Evolutionary conservation across 768 basidiomycete species (phyloP).

Genomic region (Lactarius psammicola): DNA sequence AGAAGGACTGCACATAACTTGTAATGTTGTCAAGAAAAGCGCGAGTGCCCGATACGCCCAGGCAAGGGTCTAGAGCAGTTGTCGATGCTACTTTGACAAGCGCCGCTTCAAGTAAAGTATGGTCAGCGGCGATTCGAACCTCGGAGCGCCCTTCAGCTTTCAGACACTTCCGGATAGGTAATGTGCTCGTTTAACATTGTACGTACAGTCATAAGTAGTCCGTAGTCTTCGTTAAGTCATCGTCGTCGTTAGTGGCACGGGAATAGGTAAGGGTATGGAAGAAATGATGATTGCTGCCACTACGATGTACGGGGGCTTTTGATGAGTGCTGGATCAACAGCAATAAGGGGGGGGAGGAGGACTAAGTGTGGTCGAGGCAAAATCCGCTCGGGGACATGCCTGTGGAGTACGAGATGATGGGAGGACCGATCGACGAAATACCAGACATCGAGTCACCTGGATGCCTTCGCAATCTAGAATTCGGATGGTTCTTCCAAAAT

Average conservation of each 20-base stretch:
- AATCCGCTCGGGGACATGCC: slow-evolving; percentile 28
- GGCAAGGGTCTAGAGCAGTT: background rate
- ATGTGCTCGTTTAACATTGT: slow-evolving; percentile 24
- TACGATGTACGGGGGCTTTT: slow-evolving; percentile 17
- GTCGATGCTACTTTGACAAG: slow-evolving; percentile 9
- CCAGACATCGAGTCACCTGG: slow-evolving; percentile 30
- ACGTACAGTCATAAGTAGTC: slow-evolving; percentile 30
- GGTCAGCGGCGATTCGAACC: slow-evolving; percentile 11
- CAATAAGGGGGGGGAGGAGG: slow-evolving; percentile 22
- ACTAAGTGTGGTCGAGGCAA: slow-evolving; percentile 13
- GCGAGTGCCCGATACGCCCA: slow-evolving; percentile 4
- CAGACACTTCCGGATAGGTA: slow-evolving; percentile 12
- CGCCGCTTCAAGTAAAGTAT: slow-evolving; percentile 8
- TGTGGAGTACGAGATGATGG: slow-evolving; percentile 30
- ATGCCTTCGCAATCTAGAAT: slow-evolving; percentile 28
- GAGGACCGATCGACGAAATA: slow-evolving; percentile 34
- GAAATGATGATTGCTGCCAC: slow-evolving; percentile 24
- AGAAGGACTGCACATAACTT: slow-evolving; percentile 15
- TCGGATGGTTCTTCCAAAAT: slow-evolving; percentile 39
- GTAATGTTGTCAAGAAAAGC: slow-evolving; percentile 23
- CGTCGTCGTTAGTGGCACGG: slow-evolving; percentile 20
- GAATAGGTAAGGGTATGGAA: slow-evolving; percentile 22
- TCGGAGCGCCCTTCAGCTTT: slow-evolving; percentile 12
- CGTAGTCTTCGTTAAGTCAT: slow-evolving; percentile 29
- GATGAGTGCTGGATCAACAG: slow-evolving; percentile 27